Conservation (phyloP, 1,139 yeast genomes). For the Candida sp. region DNA sequence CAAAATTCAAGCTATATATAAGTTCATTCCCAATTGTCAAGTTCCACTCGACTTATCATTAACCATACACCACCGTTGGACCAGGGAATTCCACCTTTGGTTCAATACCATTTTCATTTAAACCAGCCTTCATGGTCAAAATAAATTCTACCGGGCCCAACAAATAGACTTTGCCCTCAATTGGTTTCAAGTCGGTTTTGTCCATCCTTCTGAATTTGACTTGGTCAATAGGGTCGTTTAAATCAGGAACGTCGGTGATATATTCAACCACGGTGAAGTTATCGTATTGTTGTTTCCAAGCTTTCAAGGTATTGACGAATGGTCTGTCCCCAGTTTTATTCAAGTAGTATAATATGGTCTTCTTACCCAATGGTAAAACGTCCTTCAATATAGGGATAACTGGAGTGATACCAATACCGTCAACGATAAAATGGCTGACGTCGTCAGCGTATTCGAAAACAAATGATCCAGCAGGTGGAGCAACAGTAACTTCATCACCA, state of each 20-base stretch:
- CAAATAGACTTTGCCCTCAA: conserved; percentile 21
- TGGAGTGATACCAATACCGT: conserved; percentile 74
- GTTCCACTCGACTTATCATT: too few species aligned
- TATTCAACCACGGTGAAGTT: conserved; percentile 19
- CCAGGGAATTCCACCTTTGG: conserved; percentile 13
- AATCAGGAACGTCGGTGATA: conserved; percentile 11
- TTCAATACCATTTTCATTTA: conserved; percentile 7
- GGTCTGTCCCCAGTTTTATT: conserved; percentile 24
- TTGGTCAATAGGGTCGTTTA: conserved; percentile 8
- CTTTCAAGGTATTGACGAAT: conserved; percentile 20
- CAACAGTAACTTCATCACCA: conserved; percentile 48
- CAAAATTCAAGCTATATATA: too few species aligned
- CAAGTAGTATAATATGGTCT: conserved; percentile 27
- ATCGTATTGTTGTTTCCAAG: conserved; percentile 13
- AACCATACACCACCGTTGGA: conserved; percentile 3
- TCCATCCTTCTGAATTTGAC: conserved; percentile 8
- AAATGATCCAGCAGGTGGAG: conserved; percentile 63
- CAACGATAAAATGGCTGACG: conserved; percentile 45
- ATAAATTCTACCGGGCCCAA: conserved; percentile 36
- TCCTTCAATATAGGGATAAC: conserved; percentile 47
- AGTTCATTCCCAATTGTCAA: neutral
- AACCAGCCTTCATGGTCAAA: conserved; percentile 19
- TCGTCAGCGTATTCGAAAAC: conserved; percentile 25
- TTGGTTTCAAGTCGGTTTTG: conserved; percentile 12
- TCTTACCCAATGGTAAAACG: conserved; percentile 23